Percentiles rank a stretch among this genome's conserved stretches.
These are phyloP conservation scores for Beauveria scarabaeidicola DNA, from an alignment of 2,329 filamentous ascomycete genomes.

Conservation along the genomic window DNA sequence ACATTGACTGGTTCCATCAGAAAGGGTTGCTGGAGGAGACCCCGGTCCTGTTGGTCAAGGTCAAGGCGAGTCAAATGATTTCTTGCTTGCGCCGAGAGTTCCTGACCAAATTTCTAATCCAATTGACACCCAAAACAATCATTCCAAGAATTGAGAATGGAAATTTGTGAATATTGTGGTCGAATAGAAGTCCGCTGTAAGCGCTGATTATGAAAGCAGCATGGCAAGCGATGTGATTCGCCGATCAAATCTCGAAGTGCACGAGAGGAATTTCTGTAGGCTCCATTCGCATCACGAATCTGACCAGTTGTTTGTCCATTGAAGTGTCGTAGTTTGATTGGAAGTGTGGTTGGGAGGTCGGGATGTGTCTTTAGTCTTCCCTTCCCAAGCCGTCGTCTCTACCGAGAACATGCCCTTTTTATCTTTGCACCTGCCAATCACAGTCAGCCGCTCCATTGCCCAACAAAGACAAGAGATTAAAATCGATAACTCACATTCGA, in stretches of 20 bases:
- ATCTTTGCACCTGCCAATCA: slow-evolving; percentile 45
- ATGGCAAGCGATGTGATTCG: neutral
- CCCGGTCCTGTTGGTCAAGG: neutral
- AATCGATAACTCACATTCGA: slow-evolving; percentile 39
- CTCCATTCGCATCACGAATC: slow-evolving; percentile 14
- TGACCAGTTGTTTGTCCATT: slow-evolving; percentile 27
- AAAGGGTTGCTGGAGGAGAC: neutral
- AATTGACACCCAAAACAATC: neutral
- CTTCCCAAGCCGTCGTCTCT: slow-evolving; percentile 58
- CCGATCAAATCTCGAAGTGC: no score
- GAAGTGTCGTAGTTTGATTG: slow-evolving; percentile 5
- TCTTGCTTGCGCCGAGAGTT: no score
- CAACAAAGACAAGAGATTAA: neutral
- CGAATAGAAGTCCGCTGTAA: neutral
- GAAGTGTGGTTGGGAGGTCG: neutral
- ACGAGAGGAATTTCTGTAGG: neutral
- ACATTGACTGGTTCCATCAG: neutral
- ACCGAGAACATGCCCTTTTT: slow-evolving; percentile 49
- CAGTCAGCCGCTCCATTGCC: neutral
- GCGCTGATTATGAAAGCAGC: neutral
- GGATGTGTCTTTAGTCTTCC: slow-evolving; percentile 10
- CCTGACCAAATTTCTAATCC: no score
- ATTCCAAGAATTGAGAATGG: neutral
- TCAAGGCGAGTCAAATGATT: neutral
- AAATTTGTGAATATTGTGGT: neutral